Conservation (phyloP, 2,329 filamentous ascomycete species). For the Ascochyta viciae-villosae region DNA sequence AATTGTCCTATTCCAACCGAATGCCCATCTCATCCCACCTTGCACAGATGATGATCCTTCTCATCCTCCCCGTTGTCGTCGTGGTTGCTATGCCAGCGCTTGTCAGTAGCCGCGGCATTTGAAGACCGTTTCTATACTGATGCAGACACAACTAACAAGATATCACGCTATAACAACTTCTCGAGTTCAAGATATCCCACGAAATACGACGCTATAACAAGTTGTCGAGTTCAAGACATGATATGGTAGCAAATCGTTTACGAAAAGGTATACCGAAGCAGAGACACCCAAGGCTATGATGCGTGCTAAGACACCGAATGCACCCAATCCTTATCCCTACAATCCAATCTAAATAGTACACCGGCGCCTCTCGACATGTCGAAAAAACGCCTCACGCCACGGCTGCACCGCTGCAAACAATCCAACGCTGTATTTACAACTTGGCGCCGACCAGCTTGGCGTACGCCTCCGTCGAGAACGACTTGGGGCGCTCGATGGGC, state of each 20-base stretch:
- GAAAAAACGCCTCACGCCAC: slow-evolving; percentile 23
- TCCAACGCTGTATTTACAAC: slow-evolving; percentile 66
- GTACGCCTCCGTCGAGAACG: slow-evolving; percentile 96
- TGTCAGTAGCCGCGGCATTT: slow-evolving; percentile 8
- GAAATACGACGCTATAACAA: too few relatives aligned
- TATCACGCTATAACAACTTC: too few relatives aligned
- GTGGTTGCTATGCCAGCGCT: background rate
- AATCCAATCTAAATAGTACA: slow-evolving; percentile 48
- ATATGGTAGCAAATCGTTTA: slow-evolving; percentile 35
- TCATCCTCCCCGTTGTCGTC: too few relatives aligned
- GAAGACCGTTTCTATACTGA: background rate
- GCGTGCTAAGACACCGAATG: slow-evolving; percentile 37
- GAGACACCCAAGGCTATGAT: slow-evolving; percentile 31
- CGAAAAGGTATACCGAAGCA: slow-evolving; percentile 41
- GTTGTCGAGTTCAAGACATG: slow-evolving; percentile 23
- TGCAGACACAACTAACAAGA: too few relatives aligned
- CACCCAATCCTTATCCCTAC: slow-evolving; percentile 40
- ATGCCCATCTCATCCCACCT: too few relatives aligned
- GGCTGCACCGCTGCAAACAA: slow-evolving; percentile 15
- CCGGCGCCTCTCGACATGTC: slow-evolving; percentile 33
- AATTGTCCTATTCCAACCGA: too few relatives aligned
- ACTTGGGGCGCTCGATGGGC: slow-evolving; percentile 98
- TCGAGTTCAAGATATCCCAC: too few relatives aligned
- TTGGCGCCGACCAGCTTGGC: slow-evolving; percentile 90
- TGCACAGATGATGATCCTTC: too few relatives aligned